Percentiles rank a stretch among this genome's conserved stretches.
Evolutionary conservation across 2,329 filamentous ascomycete genomes (phyloP).

Genomic region (Xylaria sp.): DNA sequence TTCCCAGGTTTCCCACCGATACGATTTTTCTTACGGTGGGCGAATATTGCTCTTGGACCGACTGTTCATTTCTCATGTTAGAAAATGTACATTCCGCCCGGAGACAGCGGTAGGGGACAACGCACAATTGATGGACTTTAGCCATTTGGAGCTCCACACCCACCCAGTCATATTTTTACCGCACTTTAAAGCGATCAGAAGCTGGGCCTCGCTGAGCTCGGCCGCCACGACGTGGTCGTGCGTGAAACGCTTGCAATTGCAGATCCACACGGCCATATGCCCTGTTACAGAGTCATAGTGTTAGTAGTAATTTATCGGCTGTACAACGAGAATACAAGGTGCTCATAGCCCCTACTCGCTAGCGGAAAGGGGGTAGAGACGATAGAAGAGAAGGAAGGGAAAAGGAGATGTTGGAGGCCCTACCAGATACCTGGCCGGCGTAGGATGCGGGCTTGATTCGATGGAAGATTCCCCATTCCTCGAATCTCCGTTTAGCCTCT

Average conservation of each 20-base stretch:
- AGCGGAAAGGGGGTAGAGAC: not conserved
- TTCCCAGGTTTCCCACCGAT: not conserved
- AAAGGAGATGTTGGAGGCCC: not conserved
- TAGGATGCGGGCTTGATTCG: not conserved
- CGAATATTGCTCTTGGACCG: not conserved
- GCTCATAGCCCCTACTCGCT: too few relatives aligned
- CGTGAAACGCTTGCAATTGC: constrained; percentile 29
- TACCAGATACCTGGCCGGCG: not conserved
- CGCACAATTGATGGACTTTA: constrained; percentile 24
- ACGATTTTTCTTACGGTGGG: not conserved
- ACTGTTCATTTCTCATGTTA: not conserved
- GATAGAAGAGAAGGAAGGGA: not conserved
- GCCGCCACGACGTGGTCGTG: not conserved
- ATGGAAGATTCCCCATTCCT: not conserved
- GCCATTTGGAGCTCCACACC: constrained; percentile 29
- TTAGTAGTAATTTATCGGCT: not conserved
- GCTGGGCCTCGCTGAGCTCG: constrained; percentile 21
- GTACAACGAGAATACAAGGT: not conserved
- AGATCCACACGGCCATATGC: constrained; percentile 19
- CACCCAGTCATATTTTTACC: not conserved
- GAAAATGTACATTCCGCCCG: too few relatives aligned
- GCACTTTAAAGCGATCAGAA: not conserved
- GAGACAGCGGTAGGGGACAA: too few relatives aligned
- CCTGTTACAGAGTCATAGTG: not conserved
- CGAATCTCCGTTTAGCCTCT: not conserved